A percentile compares a stretch with the other conserved stretches of the same genome.
These are phyloP conservation scores for Leersia perrieri DNA, from an alignment of 176 grass and related monocot genomes.

Conservation along the genomic window DNA sequence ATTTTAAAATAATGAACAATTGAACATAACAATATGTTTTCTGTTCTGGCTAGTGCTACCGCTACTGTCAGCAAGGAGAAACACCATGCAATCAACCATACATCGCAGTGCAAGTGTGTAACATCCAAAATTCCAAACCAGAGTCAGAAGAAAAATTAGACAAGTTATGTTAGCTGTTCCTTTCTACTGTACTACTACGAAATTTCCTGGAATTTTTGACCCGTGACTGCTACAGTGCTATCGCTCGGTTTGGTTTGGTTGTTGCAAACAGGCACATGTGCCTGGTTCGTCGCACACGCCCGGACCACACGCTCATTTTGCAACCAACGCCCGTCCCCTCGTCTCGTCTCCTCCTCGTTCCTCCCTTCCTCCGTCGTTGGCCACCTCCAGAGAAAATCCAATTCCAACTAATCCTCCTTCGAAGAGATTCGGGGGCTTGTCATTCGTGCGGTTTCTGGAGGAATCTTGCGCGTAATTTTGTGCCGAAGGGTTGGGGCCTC, in stretches of 20 bases:
- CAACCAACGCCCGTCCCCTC: not conserved
- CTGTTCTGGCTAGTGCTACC: too few relatives aligned
- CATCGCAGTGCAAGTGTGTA: too few relatives aligned
- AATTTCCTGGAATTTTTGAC: not conserved
- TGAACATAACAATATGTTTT: too few relatives aligned
- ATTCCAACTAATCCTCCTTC: not conserved
- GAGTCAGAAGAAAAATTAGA: not conserved
- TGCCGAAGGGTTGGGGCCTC: not conserved
- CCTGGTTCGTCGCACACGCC: not conserved
- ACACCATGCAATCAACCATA: not conserved
- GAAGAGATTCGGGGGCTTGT: conserved; percentile 35
- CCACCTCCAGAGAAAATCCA: not conserved
- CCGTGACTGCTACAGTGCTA: not conserved
- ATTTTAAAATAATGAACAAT: too few relatives aligned
- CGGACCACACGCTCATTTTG: not conserved
- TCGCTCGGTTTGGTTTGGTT: too few relatives aligned
- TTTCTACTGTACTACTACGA: not conserved
- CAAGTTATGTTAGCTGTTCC: not conserved
- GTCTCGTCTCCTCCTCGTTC: not conserved
- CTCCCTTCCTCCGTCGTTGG: not conserved
- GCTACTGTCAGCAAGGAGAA: not conserved
- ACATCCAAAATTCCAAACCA: not conserved
- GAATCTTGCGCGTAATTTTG: not conserved
- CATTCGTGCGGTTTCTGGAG: not conserved
- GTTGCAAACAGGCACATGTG: not conserved